Percentiles rank a stretch among this genome's conserved stretches.
phyloP scores from a whole-genome alignment of 2,329 filamentous ascomycete species.

The Aureobasidium subglaciale region DNA sequence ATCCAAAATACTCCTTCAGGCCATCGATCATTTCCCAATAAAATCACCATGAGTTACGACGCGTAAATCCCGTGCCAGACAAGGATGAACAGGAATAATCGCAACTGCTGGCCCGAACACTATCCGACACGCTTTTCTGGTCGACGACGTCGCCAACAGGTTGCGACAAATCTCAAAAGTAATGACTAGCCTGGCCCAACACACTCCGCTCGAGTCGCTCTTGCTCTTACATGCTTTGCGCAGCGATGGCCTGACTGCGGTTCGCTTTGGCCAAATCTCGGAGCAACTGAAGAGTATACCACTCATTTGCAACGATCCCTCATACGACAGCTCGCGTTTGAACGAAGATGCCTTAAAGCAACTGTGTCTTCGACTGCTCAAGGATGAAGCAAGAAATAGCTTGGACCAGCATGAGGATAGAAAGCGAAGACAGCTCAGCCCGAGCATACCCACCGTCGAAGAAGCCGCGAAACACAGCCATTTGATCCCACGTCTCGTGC shows the following conservation, averaged over 20 bases:
- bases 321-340: slow-evolving; percentile 68
- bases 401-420: slow-evolving; percentile 24
- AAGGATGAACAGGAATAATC: neutral
- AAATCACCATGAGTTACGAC: neutral
- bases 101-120: neutral
- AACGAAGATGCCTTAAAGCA: slow-evolving; percentile 70
- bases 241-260: slow-evolving; percentile 56
- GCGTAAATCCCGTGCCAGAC: neutral
- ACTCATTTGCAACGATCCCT: slow-evolving; percentile 60
- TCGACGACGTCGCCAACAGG: neutral
- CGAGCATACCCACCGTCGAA: slow-evolving; percentile 56
- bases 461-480: slow-evolving; percentile 61
- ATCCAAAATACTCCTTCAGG: neutral
- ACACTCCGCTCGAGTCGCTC: slow-evolving; percentile 80
- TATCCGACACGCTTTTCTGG: neutral
- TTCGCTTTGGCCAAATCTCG: slow-evolving; percentile 65
- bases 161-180: slow-evolving; percentile 24
- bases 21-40: neutral
- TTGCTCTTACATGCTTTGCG: slow-evolving; percentile 76
- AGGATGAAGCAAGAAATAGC: slow-evolving; percentile 57
- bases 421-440: slow-evolving; percentile 67
- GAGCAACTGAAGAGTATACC: slow-evolving; percentile 66
- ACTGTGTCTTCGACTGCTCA: slow-evolving; percentile 68
- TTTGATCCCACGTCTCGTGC: slow-evolving; percentile 62
- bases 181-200: slow-evolving; percentile 50